A percentile compares a stretch with the other conserved stretches of the same genome.
Conservation (phyloP, 768 basidiomycete species). For the Atractiella rhizophila region DNA sequence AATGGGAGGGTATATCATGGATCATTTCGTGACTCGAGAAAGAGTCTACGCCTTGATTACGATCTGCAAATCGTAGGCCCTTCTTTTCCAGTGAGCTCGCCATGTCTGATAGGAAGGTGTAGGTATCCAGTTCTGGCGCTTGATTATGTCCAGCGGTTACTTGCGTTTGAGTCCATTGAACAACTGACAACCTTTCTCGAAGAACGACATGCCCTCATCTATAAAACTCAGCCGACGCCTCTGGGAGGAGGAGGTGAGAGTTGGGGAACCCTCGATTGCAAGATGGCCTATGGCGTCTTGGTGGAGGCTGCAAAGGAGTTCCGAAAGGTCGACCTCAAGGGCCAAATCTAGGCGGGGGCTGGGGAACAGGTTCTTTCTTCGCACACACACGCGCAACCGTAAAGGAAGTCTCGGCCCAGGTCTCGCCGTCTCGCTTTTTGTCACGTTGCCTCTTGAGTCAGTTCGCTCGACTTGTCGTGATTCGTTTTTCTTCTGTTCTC, state of each 20-base stretch:
- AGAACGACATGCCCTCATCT: conserved; percentile 41
- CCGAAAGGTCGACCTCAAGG: conserved; percentile 66
- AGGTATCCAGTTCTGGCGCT: conserved; percentile 68
- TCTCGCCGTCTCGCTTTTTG: too few relatives aligned
- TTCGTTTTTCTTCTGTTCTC: too few relatives aligned
- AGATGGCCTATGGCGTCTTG: conserved; percentile 23
- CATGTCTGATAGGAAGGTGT: conserved; percentile 8
- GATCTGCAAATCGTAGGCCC: conserved; percentile 73
- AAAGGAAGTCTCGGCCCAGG: too few relatives aligned
- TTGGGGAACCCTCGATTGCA: conserved; percentile 20
- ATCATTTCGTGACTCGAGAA: conserved; percentile 86
- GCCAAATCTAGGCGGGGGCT: conserved; percentile 76
- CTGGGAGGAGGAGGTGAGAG: not conserved
- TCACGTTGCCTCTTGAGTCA: too few relatives aligned
- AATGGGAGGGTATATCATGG: conserved; percentile 98
- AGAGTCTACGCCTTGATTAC: conserved; percentile 58
- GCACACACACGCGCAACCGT: too few relatives aligned
- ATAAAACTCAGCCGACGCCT: conserved; percentile 11
- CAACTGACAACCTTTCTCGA: conserved; percentile 43
- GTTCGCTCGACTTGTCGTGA: too few relatives aligned
- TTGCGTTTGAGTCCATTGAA: conserved; percentile 49
- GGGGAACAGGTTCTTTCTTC: too few relatives aligned
- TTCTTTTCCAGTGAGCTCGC: not conserved
- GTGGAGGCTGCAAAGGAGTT: conserved; percentile 47
- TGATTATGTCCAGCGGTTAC: conserved; percentile 46